Base-by-base conservation (phyloP, 192 early-diverging fungal genomes). In the Chytriomyces hyalinus region DNA sequence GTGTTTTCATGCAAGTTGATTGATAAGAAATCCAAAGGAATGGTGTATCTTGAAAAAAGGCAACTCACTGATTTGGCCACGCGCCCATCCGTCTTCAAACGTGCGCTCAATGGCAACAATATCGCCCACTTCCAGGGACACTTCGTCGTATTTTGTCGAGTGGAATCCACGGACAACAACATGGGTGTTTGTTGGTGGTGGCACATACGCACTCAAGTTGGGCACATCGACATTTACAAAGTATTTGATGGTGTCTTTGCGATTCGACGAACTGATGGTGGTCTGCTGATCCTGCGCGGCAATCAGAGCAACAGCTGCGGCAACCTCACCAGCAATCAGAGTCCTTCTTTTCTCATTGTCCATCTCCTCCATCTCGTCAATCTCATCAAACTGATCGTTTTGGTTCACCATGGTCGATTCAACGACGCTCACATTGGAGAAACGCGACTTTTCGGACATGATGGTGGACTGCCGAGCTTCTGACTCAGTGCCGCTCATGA, bases 31-130 rank as follows among this genome's bases (percentile, higher is more conserved):
- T 22, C 22, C 6, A 13, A 36, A 36, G 4, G 2, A 36, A 36
- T 36, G 36, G 36, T 0, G 36, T n/a, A 36, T 36, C 36, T 36
- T 17, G 43, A 47, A 46, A 47, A 46, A 66, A 4, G 60, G 22
- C 11, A 73, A 69, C 76, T 69, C 51, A 77, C 76, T 59, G 59
- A 79, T 67, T 59, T 87, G 86, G 6, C 84, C 86, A 67, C 86
- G 75, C 6, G 86, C 86, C 87, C 85, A 89, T 24, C 85, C 85
- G 72, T 89, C 87, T 3, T 61, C 61, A 69, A 83, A 89, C 72
- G 81, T 78, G 20, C 79, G 69, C 79, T 89, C 87, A 47, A 89
- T 85, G 65, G 83, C 85, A 62, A 89, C 81, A 59, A 89, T 83
- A 53, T 89, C 87, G 45, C 85, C 87, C n/a, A 78, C 74, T 49